A percentile compares a stretch with the other conserved stretches of the same genome.
These are phyloP conservation scores for Eucalyptus cloeziana DNA, from an alignment of 345 rosid genomes.

Conservation along the genomic window DNA sequence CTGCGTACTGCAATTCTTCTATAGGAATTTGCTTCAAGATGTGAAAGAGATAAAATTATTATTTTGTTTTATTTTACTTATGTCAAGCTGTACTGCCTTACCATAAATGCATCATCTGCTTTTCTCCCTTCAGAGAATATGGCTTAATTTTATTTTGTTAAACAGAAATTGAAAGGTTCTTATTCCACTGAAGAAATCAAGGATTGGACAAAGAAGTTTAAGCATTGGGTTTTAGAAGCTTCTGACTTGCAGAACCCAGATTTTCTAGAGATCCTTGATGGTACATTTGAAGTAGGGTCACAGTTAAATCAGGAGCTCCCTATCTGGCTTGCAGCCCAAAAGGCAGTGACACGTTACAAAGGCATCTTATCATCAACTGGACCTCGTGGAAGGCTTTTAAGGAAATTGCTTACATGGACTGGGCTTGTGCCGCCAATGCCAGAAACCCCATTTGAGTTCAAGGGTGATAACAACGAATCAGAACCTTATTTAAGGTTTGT, in stretches of 20 bases:
- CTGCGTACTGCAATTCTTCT: background rate
- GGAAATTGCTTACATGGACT: constrained; percentile 61
- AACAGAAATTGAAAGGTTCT: constrained; percentile 43
- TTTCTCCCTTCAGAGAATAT: background rate
- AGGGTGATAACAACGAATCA: constrained; percentile 33
- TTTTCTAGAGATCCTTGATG: constrained; percentile 25
- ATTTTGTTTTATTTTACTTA: background rate
- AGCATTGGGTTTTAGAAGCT: constrained; percentile 51
- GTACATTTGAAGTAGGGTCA: constrained; percentile 20
- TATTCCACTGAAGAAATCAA: constrained; percentile 34
- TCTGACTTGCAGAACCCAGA: constrained; percentile 46
- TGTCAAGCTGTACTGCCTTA: background rate
- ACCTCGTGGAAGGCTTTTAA: constrained; percentile 79
- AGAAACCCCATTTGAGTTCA: constrained; percentile 43
- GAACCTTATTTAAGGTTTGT: constrained; percentile 76
- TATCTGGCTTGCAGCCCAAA: constrained; percentile 86
- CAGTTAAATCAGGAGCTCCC: constrained; percentile 62
- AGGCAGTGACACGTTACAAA: constrained; percentile 80
- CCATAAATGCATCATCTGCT: background rate
- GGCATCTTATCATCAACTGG: constrained; percentile 78
- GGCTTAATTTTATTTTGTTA: background rate
- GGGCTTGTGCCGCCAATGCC: constrained; percentile 56
- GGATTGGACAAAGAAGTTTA: constrained; percentile 37
- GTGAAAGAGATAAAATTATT: background rate
- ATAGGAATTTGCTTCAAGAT: background rate